Base-by-base conservation (phyloP, 768 basidiomycete species). In the Trametopsis cervina region DNA sequence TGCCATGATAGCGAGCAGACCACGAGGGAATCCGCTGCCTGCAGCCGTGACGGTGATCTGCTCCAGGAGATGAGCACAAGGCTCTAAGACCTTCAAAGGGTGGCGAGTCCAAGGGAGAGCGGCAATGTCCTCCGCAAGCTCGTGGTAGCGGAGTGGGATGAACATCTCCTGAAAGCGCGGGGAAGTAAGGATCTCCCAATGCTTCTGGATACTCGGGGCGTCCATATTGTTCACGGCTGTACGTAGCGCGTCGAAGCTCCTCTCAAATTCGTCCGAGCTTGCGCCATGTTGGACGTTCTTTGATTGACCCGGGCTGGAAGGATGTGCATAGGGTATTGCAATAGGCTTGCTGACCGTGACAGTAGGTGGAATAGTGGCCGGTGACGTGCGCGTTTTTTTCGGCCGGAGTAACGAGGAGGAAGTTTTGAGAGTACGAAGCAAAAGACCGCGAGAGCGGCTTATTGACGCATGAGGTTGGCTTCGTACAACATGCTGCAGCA, bases 11-110 rank as follows among this genome's bases (percentile, higher is more conserved):
- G 73, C 69, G 44, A 66, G 66, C 40, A 87, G 63, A 3, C 76
- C 76, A 10, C 71, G 69, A 12, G 71, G 65, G 7, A 69, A 69
- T 24, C 74, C 68, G 23, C 59, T 61, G 10, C 58, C 66, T 0
- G 83, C 78, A 5, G 74, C 66, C 29, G 67, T 58, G 18, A 84
- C 42, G 4, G 79, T 76, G 41, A 85, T 72, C 45, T 73, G 66
- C 52, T 74, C 68, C 4, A 75, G 60, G 2, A 60, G 53, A 18
- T 57, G 56, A 18, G 50, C 46, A 10, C 63, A 68, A 64, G 13
- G 44, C 29, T 6, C 38, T 9, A 41, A 4, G 6, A 39, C 29
- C 9, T 15, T 23, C 33, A 53, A 46, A 37, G n/a, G 10, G 36
- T 33, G 47, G 27, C 21, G 50, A 18, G 38, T 33, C 56, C 7